These are phyloP conservation scores for Lichtheimia hyalospora DNA, from an alignment of 371 early-diverging fungal genomes.

Conservation along the genomic window DNA sequence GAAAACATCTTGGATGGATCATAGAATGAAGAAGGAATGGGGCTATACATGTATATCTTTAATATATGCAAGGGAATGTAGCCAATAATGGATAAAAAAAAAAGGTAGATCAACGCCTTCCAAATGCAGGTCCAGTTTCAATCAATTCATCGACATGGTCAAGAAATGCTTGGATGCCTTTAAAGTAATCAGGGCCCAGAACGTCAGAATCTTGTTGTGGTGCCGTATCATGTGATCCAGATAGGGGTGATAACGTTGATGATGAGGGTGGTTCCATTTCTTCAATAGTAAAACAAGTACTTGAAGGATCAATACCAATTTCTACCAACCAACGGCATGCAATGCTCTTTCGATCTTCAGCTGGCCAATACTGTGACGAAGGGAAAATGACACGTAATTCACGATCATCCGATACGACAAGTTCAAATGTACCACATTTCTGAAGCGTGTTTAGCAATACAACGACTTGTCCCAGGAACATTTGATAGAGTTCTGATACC, in stretches of 20 bases:
- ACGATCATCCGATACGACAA: conserved; percentile 5
- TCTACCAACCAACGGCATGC: conserved; percentile 17
- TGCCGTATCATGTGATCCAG: not conserved
- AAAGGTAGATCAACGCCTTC: not conserved
- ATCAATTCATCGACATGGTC: conserved; percentile 48
- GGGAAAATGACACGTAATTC: conserved; percentile 16
- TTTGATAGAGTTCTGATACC: conserved; percentile 6
- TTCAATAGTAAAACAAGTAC: conserved; percentile 16
- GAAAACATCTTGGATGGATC: too few relatives aligned
- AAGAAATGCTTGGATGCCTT: conserved; percentile 43
- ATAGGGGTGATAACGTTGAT: not conserved
- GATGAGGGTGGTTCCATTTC: conserved; percentile 7
- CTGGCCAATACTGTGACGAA: conserved; percentile 5
- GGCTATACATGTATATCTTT: too few relatives aligned
- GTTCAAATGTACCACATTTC: conserved; percentile 4
- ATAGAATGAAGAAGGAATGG: too few relatives aligned
- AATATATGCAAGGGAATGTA: not conserved
- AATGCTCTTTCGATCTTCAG: conserved; percentile 3
- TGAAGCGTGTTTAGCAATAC: conserved; percentile 7
- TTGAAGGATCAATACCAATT: conserved; percentile 28
- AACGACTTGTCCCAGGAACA: conserved; percentile 11
- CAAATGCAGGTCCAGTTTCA: conserved; percentile 34
- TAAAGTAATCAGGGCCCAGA: conserved; percentile 44
- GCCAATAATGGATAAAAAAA: not conserved
- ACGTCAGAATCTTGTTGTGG: conserved; percentile 8